phyloP scores from a whole-genome alignment of 192 early-diverging fungal genomes.

The Podila epigama region DNA sequence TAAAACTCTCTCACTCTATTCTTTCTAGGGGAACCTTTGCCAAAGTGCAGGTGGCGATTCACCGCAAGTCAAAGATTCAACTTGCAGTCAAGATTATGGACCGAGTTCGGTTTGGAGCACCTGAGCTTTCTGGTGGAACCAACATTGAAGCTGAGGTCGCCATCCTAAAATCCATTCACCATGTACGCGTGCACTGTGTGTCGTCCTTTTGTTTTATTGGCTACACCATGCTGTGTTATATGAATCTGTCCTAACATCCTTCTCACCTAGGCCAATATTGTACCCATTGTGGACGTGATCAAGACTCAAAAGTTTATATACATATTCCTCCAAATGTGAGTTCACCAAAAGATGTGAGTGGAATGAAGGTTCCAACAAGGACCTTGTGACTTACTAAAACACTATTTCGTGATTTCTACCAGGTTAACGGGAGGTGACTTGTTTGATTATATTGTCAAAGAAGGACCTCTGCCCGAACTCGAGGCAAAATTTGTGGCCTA shows the following conservation, averaged over 20 bases:
- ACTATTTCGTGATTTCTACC: not conserved
- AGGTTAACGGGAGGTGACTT: constrained; percentile 86
- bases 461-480: constrained; percentile 74
- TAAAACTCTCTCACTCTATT: constrained; percentile 29
- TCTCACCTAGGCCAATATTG: constrained; percentile 63
- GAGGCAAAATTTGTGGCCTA: constrained; percentile 81
- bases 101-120: constrained; percentile 65
- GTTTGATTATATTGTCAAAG: constrained; percentile 80
- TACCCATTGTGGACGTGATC: constrained; percentile 69
- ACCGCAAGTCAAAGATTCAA: constrained; percentile 68
- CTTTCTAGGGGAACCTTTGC: constrained; percentile 76
- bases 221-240: not conserved
- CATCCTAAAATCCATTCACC: constrained; percentile 72
- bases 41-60: constrained; percentile 73
- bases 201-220: no score
- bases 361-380: not conserved
- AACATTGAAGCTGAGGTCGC: constrained; percentile 78
- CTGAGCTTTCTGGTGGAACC: constrained; percentile 78
- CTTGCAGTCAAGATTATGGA: constrained; percentile 92
- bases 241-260: not conserved
- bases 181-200: no score
- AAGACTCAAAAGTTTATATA: constrained; percentile 67
- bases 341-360: not conserved
- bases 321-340: constrained; percentile 76
- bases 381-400: constrained; percentile 1